These are phyloP conservation scores for Corylus americana DNA, from an alignment of 306 rosid genomes.

Conservation along the genomic window DNA sequence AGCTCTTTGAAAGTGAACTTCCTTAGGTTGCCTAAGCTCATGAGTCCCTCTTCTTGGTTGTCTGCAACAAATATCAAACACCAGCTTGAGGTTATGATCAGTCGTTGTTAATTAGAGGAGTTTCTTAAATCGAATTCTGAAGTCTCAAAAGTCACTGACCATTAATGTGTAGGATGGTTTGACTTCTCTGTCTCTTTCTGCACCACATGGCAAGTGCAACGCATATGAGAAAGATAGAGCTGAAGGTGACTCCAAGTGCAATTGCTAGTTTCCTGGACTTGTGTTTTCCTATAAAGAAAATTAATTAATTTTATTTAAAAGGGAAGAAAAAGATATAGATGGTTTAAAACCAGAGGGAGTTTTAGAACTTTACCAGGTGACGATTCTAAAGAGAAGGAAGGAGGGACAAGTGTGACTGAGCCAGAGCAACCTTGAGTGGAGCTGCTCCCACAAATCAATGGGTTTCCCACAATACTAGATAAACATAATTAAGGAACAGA, in stretches of 20 bases:
- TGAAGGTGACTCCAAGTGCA: constrained; percentile 79
- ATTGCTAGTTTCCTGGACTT: constrained; percentile 67
- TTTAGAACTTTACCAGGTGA: constrained; percentile 46
- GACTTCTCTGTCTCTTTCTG: constrained; percentile 59
- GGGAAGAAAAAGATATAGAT: not conserved
- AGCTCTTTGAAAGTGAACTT: constrained; percentile 81
- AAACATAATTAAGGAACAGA: constrained; percentile 23
- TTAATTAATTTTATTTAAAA: not conserved
- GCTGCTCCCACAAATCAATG: constrained; percentile 73
- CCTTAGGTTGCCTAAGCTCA: constrained; percentile 82
- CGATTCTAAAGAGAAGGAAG: constrained; percentile 57
- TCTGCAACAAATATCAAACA: constrained; percentile 40
- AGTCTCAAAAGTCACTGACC: constrained; percentile 48
- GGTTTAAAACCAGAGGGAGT: constrained; percentile 1
- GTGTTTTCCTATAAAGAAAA: constrained; percentile 47
- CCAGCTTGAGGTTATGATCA: not conserved
- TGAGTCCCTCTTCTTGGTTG: constrained; percentile 74
- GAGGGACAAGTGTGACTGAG: constrained; percentile 52
- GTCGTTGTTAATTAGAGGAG: not conserved
- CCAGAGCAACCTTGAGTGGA: constrained; percentile 83
- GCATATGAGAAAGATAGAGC: constrained; percentile 58
- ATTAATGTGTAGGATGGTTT: constrained; percentile 56
- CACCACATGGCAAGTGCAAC: constrained; percentile 59
- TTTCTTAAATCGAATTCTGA: constrained; percentile 11
- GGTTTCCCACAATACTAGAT: constrained; percentile 79